Evolutionary conservation across 306 rosid species (phyloP).

Genomic region (Notholithocarpus densiflorus): DNA sequence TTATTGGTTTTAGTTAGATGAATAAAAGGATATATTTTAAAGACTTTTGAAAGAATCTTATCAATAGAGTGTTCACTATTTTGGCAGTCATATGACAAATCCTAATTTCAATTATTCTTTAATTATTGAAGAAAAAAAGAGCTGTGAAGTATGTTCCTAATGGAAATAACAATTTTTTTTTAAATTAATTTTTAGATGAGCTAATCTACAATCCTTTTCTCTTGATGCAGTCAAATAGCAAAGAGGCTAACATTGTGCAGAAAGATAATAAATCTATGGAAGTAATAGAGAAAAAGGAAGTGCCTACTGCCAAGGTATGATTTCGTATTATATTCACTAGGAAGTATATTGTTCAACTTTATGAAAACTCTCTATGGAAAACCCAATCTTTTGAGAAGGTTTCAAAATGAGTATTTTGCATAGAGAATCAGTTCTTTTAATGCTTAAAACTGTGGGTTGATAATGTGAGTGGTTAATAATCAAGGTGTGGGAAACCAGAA

Average conservation of each 20-base stretch:
- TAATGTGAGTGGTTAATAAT: background rate
- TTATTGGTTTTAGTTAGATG: background rate
- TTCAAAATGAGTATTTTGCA: background rate
- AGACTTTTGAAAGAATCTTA: background rate
- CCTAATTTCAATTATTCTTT: background rate
- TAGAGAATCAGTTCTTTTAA: background rate
- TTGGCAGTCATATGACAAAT: background rate
- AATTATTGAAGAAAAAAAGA: constrained; percentile 2
- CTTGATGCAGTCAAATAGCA: constrained; percentile 23
- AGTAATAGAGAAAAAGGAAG: constrained; percentile 27
- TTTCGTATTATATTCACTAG: constrained; percentile 2
- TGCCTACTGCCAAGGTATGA: constrained; percentile 24
- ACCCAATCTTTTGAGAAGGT: background rate
- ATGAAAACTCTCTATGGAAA: background rate
- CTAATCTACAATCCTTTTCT: background rate
- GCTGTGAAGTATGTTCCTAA: too few species aligned
- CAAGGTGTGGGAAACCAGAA: too few species aligned
- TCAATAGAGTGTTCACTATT: background rate
- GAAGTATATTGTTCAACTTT: background rate
- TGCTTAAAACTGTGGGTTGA: background rate
- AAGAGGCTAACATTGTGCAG: background rate
- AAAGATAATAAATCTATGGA: constrained; percentile 24
- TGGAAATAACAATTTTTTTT: too few species aligned
- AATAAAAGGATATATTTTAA: background rate
- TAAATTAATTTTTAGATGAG: background rate